Evolutionary conservation across 495 filamentous ascomycete genomes (phyloP).

Genomic region (Aspergillus hancockii): DNA sequence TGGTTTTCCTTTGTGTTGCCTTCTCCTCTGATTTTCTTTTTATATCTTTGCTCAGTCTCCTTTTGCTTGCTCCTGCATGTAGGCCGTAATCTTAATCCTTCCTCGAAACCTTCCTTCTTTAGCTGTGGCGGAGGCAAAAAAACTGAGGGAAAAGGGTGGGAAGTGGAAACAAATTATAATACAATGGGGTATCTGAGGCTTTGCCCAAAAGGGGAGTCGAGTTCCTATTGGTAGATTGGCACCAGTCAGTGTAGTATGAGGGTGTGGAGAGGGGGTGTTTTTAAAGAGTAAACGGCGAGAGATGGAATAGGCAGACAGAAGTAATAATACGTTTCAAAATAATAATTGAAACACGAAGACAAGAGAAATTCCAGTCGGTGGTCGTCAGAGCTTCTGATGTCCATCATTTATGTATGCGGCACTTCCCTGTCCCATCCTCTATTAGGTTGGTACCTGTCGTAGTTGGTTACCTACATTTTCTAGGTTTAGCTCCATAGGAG

Average conservation of each 20-base stretch:
- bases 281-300: background rate
- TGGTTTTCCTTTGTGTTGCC: background rate
- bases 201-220: constrained; percentile 20
- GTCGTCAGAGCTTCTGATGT: constrained; percentile 1
- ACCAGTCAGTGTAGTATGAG: constrained; percentile 1
- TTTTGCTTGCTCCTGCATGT: background rate
- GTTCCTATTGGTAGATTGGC: constrained; percentile 12
- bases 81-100: constrained; percentile 9
- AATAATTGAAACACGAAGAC: constrained; percentile 3
- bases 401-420: constrained; percentile 5
- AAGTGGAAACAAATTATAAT: constrained; percentile 15
- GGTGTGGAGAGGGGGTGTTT: background rate
- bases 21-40: background rate
- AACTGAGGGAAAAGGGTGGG: constrained; percentile 10
- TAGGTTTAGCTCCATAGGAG: background rate
- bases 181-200: constrained; percentile 22
- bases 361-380: background rate
- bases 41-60: background rate
- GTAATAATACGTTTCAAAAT: constrained; percentile 2
- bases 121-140: constrained; percentile 22
- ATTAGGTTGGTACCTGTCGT: background rate
- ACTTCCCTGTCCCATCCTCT: background rate
- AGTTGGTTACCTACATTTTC: background rate
- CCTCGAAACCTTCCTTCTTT: constrained; percentile 4
- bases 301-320: background rate